Evolutionary conservation across 2,329 filamentous ascomycete species (phyloP).

Genomic region (Pseudogymnoascus sp.): DNA sequence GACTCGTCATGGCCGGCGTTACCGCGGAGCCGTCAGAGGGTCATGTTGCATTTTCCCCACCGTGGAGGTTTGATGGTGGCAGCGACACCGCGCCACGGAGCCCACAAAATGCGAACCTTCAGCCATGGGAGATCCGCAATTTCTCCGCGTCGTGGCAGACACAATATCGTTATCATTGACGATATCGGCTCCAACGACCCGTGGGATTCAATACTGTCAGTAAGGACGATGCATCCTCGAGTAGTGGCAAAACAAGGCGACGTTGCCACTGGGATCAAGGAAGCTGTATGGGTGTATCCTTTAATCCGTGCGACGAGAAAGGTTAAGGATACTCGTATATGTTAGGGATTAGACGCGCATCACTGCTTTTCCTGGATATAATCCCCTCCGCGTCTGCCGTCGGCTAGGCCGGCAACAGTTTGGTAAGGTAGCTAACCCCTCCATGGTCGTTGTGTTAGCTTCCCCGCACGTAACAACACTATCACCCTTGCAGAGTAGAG

Average conservation of each 20-base stretch:
- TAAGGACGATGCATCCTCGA: background rate
- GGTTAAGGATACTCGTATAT: background rate
- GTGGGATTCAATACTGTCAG: background rate
- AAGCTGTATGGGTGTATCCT: background rate
- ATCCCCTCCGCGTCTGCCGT: background rate
- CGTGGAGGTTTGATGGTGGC: background rate
- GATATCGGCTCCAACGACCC: background rate
- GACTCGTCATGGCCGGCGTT: background rate
- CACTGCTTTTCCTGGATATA: slow-evolving; percentile 5
- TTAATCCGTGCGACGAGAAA: background rate
- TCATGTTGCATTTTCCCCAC: slow-evolving; percentile 2
- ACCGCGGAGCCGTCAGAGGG: background rate
- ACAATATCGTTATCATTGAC: background rate
- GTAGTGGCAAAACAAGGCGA: background rate
- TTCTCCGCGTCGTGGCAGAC: background rate
- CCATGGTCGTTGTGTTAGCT: background rate
- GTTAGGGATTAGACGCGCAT: background rate
- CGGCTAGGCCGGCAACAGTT: slow-evolving; percentile 1
- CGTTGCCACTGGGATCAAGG: slow-evolving; percentile 2
- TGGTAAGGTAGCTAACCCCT: background rate
- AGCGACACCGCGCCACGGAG: background rate
- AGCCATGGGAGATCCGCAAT: background rate
- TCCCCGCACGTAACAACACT: slow-evolving; percentile 2
- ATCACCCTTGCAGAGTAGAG: background rate
- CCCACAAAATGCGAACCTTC: background rate